These are phyloP conservation scores for Aspergillus floridensis DNA, from an alignment of 2,329 filamentous ascomycete species.

Conservation along the genomic window DNA sequence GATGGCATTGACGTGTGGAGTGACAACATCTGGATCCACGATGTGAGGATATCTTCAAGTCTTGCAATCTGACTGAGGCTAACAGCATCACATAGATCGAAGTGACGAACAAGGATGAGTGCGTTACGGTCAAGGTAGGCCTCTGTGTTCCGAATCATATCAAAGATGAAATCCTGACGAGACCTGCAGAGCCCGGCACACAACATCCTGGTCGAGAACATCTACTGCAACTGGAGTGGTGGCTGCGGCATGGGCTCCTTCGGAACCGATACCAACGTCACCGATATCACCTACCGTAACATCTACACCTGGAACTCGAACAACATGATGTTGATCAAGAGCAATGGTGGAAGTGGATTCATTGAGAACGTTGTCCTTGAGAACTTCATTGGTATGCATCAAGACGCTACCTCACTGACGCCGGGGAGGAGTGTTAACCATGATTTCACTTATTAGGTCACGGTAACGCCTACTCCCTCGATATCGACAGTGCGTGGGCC, in stretches of 20 bases:
- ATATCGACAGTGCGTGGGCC: slow-evolving; percentile 56
- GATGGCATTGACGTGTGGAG: slow-evolving; percentile 58
- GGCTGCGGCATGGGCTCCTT: slow-evolving; percentile 60
- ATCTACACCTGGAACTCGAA: slow-evolving; percentile 59
- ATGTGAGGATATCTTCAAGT: slow-evolving; percentile 30
- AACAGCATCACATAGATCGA: slow-evolving; percentile 37
- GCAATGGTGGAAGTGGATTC: slow-evolving; percentile 55
- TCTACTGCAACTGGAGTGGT: slow-evolving; percentile 62
- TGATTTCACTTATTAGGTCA: slow-evolving; percentile 40
- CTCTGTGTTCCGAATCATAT: not conserved
- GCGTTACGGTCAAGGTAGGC: slow-evolving; percentile 54
- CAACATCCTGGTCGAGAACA: slow-evolving; percentile 57
- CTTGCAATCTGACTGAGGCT: not conserved
- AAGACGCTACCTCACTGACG: not conserved
- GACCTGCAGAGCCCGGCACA: slow-evolving; percentile 44
- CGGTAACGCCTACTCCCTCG: slow-evolving; percentile 57
- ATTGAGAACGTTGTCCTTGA: slow-evolving; percentile 52
- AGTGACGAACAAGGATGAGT: slow-evolving; percentile 63
- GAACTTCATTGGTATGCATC: slow-evolving; percentile 51
- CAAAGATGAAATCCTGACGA: not conserved
- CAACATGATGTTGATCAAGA: slow-evolving; percentile 64
- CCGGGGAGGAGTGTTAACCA: not conserved
- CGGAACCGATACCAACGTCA: slow-evolving; percentile 49
- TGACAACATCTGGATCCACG: slow-evolving; percentile 59
- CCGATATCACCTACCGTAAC: slow-evolving; percentile 55